These are phyloP conservation scores for Euphrasia confusa DNA, from an alignment of 257 asterid species.

Conservation along the genomic window DNA sequence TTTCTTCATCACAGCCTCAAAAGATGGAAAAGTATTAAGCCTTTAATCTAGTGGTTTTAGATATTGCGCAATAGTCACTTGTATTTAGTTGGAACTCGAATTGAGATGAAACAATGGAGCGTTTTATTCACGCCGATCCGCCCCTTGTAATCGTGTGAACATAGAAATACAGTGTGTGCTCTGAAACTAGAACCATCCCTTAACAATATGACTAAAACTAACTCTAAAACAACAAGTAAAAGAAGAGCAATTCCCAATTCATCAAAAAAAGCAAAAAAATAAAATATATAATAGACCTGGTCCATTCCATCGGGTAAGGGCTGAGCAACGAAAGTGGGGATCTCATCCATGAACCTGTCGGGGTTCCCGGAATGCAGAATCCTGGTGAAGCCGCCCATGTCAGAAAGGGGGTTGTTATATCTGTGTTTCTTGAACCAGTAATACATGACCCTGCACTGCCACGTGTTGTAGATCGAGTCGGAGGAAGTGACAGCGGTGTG, in stretches of 20 bases:
- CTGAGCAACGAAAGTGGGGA: slow-evolving; percentile 89
- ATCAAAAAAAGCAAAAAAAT: not conserved
- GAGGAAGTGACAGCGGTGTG: slow-evolving; percentile 93
- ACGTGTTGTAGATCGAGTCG: slow-evolving; percentile 85
- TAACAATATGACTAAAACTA: too few relatives aligned
- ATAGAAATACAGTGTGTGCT: too few relatives aligned
- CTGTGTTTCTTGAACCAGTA: slow-evolving; percentile 85
- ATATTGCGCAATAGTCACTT: too few relatives aligned
- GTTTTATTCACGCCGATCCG: too few relatives aligned
- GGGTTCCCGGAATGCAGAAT: slow-evolving; percentile 71
- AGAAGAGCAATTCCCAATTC: not conserved
- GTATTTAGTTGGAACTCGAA: too few relatives aligned
- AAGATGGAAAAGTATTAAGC: too few relatives aligned
- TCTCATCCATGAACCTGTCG: slow-evolving; percentile 85
- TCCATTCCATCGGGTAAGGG: slow-evolving; percentile 89
- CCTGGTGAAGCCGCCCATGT: slow-evolving; percentile 95
- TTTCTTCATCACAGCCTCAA: too few relatives aligned
- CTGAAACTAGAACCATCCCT: too few relatives aligned
- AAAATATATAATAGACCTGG: slow-evolving; percentile 44
- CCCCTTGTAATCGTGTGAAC: too few relatives aligned
- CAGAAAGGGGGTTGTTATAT: slow-evolving; percentile 40
- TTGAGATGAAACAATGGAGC: too few relatives aligned
- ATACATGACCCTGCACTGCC: slow-evolving; percentile 95
- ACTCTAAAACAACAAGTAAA: too few relatives aligned
- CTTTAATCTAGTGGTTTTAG: too few relatives aligned